Base-by-base conservation (phyloP, 176 grass and related monocot species). In the Themeda triandra region DNA sequence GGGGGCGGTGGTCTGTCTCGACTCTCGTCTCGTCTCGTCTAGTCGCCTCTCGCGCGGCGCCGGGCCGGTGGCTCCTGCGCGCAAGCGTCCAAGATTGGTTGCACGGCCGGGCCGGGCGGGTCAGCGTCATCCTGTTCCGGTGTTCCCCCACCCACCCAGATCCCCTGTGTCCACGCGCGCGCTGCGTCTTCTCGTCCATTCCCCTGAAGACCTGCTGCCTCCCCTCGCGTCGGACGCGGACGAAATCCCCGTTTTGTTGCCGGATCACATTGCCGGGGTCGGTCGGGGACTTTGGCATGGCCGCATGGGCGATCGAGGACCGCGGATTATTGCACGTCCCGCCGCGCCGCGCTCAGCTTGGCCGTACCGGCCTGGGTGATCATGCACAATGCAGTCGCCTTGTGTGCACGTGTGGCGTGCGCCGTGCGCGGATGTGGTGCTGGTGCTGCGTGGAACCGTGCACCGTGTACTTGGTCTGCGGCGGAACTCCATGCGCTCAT, bases 31-130 rank as follows among this genome's bases (percentile, higher is more conserved):
- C n/a, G n/a, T n/a, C n/a, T 58, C 21, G 53, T 1, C 48, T 7
- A 18, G 48, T 51, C 48, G 48, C 51, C 51, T 54, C 53, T n/a
- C 21, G 53, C 3, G 56, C 9, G 23, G 5, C 6, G 32, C 32
- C 4, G 33, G 31, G 30, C 14, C 14, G 63, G 63, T 35, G 11
- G 24, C 6, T 18, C 0, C 6, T 1, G 1, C 48, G 23, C 54
- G 78, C 65, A 58, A 58, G 66, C 65, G 66, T n/a, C 66, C 64
- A 71, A 82, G 79, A 82, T 82, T 71, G 21, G 32, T 28, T 23
- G 79, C 79, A 82, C 79, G 79, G 66, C 32, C 48, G 59, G 79
- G 66, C 32, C 48, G 59, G 30, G 48, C 31, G 69, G 5, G 31
- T 9, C 37, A 44, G 39, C 29, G 54, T 44, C 45, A 14, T 59